Evolutionary conservation across 352 stramenopile species (phyloP).

Genomic region (Phytopythium ostracodes): DNA sequence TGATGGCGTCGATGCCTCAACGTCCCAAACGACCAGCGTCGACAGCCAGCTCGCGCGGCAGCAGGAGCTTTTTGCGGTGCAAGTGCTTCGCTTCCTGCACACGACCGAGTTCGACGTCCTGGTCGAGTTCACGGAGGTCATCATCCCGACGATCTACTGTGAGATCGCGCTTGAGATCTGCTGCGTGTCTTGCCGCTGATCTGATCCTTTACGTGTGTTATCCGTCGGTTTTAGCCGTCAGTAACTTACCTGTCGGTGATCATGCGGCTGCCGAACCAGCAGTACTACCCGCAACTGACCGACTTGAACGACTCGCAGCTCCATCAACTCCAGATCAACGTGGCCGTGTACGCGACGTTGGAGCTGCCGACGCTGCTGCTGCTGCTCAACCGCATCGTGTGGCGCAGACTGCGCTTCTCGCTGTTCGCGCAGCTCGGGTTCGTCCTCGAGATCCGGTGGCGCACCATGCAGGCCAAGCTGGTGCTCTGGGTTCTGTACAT

Average conservation of each 20-base stretch:
- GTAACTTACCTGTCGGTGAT: slow-evolving; percentile 4
- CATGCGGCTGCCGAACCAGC: slow-evolving; percentile 25
- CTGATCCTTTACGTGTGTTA: too few species aligned
- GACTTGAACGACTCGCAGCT: slow-evolving; percentile 14
- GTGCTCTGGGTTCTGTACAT: slow-evolving; percentile 38
- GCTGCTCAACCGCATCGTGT: slow-evolving; percentile 20
- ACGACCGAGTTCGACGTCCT: slow-evolving; percentile 32
- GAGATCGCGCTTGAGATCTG: too few species aligned
- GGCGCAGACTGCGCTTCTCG: slow-evolving; percentile 20
- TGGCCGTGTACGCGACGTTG: slow-evolving; percentile 30
- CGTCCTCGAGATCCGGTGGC: slow-evolving; percentile 27
- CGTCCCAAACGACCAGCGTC: too few species aligned
- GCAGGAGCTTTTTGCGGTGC: neutral
- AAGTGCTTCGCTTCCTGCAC: slow-evolving; percentile 18
- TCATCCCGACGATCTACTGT: slow-evolving; percentile 9
- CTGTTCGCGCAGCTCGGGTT: slow-evolving; percentile 30
- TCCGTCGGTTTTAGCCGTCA: too few species aligned
- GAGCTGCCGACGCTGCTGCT: slow-evolving; percentile 37
- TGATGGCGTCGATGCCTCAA: too few species aligned
- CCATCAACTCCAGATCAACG: slow-evolving; percentile 13
- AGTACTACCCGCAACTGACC: slow-evolving; percentile 27
- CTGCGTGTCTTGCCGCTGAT: too few species aligned
- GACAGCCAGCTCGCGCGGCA: neutral
- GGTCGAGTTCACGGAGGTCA: slow-evolving; percentile 26
- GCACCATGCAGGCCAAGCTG: slow-evolving; percentile 29